Base-by-base conservation (phyloP, 768 basidiomycete genomes). In the Hygrophorus russula region DNA sequence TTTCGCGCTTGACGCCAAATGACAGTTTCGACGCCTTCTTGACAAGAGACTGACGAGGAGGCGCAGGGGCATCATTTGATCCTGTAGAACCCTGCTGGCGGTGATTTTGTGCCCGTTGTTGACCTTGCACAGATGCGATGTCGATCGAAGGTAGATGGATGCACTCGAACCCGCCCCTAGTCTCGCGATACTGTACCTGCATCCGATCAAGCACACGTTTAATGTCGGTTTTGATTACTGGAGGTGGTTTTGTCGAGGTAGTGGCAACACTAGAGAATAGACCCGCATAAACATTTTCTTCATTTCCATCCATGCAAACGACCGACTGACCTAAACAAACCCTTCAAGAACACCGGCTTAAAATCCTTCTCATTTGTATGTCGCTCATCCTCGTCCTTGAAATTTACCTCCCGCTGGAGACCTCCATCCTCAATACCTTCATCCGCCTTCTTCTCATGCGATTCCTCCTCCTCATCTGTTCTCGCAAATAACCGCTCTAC, bases 291-390 rank as follows among this genome's bases (percentile, higher is more conserved):
- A 36, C 47, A 29, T 28, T 38, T 33, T 36, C 46, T 39, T 27
- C 28, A 44, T 24, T 24, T 24, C 24, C 24, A 24, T 24, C 9
- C 11, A 10, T 42, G 11, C 30, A 46, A 28, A 19, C 20, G 29
- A 41, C 52, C 39, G 30, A 63, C 71, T 51, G 48, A 88, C 82
- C 88, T 92, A 67, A 99, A 97, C 39, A 99, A 57, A 5, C 96
- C 96, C 64, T 98, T 99, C 55, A 98, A 65, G 64, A 89, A 94
- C 36, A 97, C 80, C 1, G 96, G 89, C 66, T 97, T 98, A 56
- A 89, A 82, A 45, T 88, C 84, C 62, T 80, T 81, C 51, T 81
- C 80, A 24, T 51, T 61, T 28, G 64, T 61, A 51, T 71, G 64
- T n/a, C 69, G 58, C 46, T 74, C 73, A 41, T 68, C 64, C 49